These are phyloP conservation scores for Calonectria ilicicola DNA, from an alignment of 2,329 filamentous ascomycete genomes.

Conservation along the genomic window DNA sequence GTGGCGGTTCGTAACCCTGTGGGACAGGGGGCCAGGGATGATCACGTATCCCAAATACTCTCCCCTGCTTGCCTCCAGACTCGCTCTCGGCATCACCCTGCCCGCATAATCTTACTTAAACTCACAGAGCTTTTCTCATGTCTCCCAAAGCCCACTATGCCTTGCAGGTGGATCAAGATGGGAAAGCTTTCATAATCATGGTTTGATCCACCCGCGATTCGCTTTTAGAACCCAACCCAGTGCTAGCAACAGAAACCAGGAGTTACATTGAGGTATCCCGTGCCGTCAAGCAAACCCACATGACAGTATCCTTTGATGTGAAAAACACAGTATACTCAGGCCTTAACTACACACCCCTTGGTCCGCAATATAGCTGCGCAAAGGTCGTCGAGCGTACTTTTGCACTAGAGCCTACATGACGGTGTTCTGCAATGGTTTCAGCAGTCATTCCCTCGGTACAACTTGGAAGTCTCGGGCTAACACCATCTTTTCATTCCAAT, in stretches of 20 bases:
- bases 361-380: neutral
- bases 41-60: neutral
- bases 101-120: slow-evolving; percentile 4
- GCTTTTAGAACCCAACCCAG: neutral
- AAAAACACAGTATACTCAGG: no score
- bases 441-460: neutral
- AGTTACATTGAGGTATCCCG: neutral
- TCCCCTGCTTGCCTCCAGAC: neutral
- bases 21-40: slow-evolving; percentile 1
- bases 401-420: neutral
- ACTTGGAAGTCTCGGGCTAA: neutral
- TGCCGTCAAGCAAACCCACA: neutral
- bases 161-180: neutral
- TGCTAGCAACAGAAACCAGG: neutral
- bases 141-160: neutral
- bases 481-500: neutral
- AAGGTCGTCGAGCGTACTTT: neutral
- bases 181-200: neutral
- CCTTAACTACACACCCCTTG: neutral
- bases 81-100: neutral
- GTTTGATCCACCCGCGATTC: neutral
- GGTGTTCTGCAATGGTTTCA: neutral
- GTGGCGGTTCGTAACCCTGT: slow-evolving; percentile 13
- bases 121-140: neutral
- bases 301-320: neutral